Evolutionary conservation across 371 early-diverging fungal species (phyloP), one percentile per base, ranked within the genome.

Genomic region (Gilbertella persicaria): DNA sequence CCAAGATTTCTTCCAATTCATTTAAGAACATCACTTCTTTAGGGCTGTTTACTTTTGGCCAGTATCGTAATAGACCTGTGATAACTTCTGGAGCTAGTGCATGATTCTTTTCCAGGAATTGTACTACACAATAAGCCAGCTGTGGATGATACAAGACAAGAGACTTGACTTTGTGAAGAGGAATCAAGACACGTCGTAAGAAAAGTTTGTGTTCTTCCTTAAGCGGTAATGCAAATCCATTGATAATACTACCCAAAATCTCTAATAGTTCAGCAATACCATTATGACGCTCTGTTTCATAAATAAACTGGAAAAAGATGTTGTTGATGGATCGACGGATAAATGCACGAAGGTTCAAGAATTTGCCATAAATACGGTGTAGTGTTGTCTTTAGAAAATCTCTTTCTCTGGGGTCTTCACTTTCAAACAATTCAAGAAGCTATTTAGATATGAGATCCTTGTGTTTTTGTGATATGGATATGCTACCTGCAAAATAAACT

Each of bases 11-110:
- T 61, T 98, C 98, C 43, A 97, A 73, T 71, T 97, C 97, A 69
- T 90, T 93, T 55, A 98, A 71, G 68, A 92, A 98, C 96, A 98
- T 96, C 48, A 97, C 94, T 71, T 97, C 97, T 70, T 98, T 98
- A 3, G 96, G 92, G 50, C 92, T 92, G 78, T 97, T 98, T 41
- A 94, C 90, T 67, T 97, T 98, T 39, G 98, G 98, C 98, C 98
- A 98, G 71, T 84, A 96, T 21, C 94, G 85, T 60, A 98, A 72
- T 36, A 98, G 72, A 9, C 91, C 88, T 51, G 77, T 77, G 20
- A 94, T 81, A 5, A 97, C 92, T 69, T 89, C 91, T 36, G 87
- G 88, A 5, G 96, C 93, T 40, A 97, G 69, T n/a, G 85, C 50
- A 1, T 94, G 91, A 55, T 98, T 98, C 68, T 98, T 98, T 68